Base-by-base conservation (phyloP, 768 basidiomycete genomes). In the Psilocybe cyanescens region DNA sequence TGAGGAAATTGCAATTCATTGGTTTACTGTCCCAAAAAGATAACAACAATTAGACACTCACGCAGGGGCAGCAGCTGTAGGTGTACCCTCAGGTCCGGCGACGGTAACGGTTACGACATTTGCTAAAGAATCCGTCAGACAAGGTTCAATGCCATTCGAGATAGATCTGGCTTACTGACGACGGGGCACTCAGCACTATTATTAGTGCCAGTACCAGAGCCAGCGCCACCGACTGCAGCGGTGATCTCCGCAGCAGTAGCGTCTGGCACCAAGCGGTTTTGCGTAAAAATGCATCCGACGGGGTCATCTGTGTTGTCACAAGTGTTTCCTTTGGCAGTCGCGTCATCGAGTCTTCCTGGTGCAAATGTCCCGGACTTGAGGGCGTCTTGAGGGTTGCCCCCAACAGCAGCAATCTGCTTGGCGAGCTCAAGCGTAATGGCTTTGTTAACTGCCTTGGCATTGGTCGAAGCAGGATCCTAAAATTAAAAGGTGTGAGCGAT, bases 351-450 rank as follows among this genome's bases (percentile, higher is more conserved):
- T 39, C 77, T 68, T 29, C 86, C 87, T 24, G 87, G 86, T 12
- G 81, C 81, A 70, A 89, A 89, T 12, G 86, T 89, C 33, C 86
- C 86, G 3, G 86, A 72, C 68, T 85, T 79, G 57, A 89, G 71
- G 6, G 87, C 86, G 57, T 82, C 78, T 55, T 74, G 78, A 16
- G 86, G 84, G 70, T 88, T 72, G 11, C 86, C 88, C 54, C 87
- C 88, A n/a, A 90, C 75, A n/a, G 78, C 66, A 4, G 82, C 79
- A 58, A 89, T 88, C 68, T 88, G 86, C 68, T 81, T 77, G n/a
- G 88, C 87, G 35, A 88, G 81, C 58, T 81, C 83, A 52, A 89
- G 82, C 7, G 74, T 76, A 64, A 89, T 86, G 4, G 81, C 85
- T 72, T 89, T 89, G 81, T 89, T 90, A 19, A 78, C 73, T 1